Conservation (phyloP, 2,329 filamentous ascomycete species). For the Phoma sp. region DNA sequence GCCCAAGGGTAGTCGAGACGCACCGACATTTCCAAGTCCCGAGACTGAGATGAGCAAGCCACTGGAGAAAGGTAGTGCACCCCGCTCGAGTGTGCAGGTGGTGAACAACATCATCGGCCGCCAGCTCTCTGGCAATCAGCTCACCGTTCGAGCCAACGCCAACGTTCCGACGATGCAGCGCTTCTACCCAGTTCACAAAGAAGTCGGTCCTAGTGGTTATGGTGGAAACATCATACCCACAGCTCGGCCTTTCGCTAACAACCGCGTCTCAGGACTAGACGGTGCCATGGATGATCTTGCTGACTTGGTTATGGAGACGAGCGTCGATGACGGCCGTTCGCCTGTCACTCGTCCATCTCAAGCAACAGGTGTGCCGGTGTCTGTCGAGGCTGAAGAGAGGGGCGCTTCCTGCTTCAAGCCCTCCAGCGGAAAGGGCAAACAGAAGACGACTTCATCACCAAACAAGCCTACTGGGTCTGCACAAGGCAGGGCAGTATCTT, state of each 20-base stretch:
- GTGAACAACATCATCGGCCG: slow-evolving; percentile 21
- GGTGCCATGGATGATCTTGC: slow-evolving; percentile 50
- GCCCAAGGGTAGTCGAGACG: slow-evolving; percentile 16
- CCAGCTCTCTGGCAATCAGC: slow-evolving; percentile 37
- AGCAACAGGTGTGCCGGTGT: neutral
- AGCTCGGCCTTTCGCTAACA: slow-evolving; percentile 31
- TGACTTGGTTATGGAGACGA: slow-evolving; percentile 35
- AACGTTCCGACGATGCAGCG: slow-evolving; percentile 36
- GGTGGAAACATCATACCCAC: slow-evolving; percentile 14
- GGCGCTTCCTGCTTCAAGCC: slow-evolving; percentile 44
- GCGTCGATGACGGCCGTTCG: slow-evolving; percentile 21
- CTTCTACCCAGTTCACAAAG: slow-evolving; percentile 34
- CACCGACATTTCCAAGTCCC: slow-evolving; percentile 6
- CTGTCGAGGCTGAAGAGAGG: slow-evolving; percentile 27
- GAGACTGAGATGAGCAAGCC: slow-evolving; percentile 24
- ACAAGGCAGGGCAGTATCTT: slow-evolving; percentile 27
- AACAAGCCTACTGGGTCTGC: slow-evolving; percentile 24
- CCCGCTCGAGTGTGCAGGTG: slow-evolving; percentile 17
- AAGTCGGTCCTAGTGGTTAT: slow-evolving; percentile 22
- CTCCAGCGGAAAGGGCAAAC: slow-evolving; percentile 41
- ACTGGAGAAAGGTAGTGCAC: slow-evolving; percentile 26
- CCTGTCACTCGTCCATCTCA: slow-evolving; percentile 10
- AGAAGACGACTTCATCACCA: slow-evolving; percentile 38
- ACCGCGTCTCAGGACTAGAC: slow-evolving; percentile 45
- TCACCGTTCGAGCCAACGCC: slow-evolving; percentile 29